phyloP scores from a whole-genome alignment of 2,329 filamentous ascomycete species.

The Calycina herbarum region DNA sequence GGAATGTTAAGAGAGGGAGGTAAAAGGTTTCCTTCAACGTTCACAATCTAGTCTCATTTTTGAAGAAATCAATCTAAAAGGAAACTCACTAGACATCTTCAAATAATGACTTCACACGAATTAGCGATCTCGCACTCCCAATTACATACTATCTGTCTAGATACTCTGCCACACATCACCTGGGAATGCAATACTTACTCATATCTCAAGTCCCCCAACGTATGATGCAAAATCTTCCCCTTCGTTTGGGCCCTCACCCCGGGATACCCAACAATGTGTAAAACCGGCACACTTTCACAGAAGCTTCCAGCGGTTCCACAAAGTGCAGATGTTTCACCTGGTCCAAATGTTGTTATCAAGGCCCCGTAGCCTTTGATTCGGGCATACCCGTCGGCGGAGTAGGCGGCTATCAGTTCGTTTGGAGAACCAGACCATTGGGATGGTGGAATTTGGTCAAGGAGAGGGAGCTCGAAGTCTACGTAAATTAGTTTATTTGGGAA shows the following conservation, averaged over 20 bases:
- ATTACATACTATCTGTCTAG: too few species aligned
- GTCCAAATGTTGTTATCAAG: conserved; percentile 50
- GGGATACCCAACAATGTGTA: conserved; percentile 54
- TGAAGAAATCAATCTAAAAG: background rate
- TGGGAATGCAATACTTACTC: conserved; percentile 12
- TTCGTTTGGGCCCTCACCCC: conserved; percentile 12
- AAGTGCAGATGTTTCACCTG: conserved; percentile 54
- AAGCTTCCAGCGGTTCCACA: conserved; percentile 59
- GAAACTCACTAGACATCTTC: conserved; percentile 15
- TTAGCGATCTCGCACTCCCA: background rate
- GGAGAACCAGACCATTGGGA: conserved; percentile 37
- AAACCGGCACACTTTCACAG: conserved; percentile 53
- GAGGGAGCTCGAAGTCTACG: conserved; percentile 18
- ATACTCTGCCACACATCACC: too few species aligned
- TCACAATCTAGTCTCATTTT: background rate
- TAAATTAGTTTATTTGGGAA: background rate
- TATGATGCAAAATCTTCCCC: conserved; percentile 49
- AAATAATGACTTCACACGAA: conserved; percentile 15
- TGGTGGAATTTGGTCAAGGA: conserved; percentile 18
- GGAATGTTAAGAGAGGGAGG: too few species aligned
- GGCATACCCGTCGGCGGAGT: conserved; percentile 52
- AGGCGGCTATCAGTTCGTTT: conserved; percentile 39
- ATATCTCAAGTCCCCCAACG: conserved; percentile 47
- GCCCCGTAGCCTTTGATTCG: conserved; percentile 49
- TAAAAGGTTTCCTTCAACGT: background rate